Base-by-base conservation (phyloP, 2,329 filamentous ascomycete species). In the Lecanicillium sp. region DNA sequence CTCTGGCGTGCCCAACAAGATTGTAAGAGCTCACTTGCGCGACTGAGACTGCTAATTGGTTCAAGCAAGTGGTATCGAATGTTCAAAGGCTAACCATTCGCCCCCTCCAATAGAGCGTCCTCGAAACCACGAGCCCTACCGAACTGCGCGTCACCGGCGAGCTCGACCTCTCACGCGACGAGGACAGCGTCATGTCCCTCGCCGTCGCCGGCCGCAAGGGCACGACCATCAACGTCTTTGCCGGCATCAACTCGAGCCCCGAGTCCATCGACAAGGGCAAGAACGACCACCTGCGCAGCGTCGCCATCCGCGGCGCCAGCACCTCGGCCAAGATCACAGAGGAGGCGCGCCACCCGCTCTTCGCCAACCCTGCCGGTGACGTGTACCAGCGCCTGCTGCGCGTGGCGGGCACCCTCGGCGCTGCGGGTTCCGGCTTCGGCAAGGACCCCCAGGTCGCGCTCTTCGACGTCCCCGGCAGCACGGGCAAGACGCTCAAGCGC, bases 171-270 rank as follows among this genome's bases (percentile, higher is more conserved):
- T 86, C 86, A 52, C 78, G 81, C 57, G 81, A 90, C 61, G 90
- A 96, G 69, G 91, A 97, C 67, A 94, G 86, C 49, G 87, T 95
- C 50, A 89, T 86, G 55, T 90, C 86, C 47, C 74, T 96, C 42
- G 88, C 83, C 35, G 79, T 85, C 44, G 82, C 88, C 55, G 77
- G 69, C 61, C 76, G 60, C 66, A 78, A 71, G 66, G 72, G 70
- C 43, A 82, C 75, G 58, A 72, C 60, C 40, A 79, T 77, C 20
- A 63, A 73, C 36, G 38, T 70, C 45, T 83, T 87, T 55, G 87
- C 90, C 21, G 90, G 90, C 46, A 84, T 95, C 68, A 96, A 95
- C 65, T 90, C 88, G 51, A 86, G 84, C 50, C 75, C 81, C 39
- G 77, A 75, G 5, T 83, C 89, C 50, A 76, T 90, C 54, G 74